phyloP scores from a whole-genome alignment of 768 basidiomycete species.

The Tylopilus sp. region DNA sequence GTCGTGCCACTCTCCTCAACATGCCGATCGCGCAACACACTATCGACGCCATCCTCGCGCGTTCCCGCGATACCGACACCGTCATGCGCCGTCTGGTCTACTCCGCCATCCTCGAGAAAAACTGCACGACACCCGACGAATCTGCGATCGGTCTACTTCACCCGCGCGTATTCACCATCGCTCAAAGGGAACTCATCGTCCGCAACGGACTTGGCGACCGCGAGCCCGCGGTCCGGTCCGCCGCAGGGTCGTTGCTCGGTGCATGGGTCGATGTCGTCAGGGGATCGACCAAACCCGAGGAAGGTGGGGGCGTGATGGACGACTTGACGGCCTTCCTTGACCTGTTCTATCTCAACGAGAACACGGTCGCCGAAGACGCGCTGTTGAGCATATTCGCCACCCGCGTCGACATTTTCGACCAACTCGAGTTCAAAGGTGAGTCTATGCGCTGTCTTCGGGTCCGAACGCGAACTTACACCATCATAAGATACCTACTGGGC shows the following conservation, averaged over 20 bases:
- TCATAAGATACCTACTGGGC: conserved; percentile 68
- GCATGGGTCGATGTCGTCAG: conserved; percentile 68
- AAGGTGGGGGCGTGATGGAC: conserved; percentile 34
- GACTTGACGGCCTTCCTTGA: conserved; percentile 47
- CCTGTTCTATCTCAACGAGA: conserved; percentile 58
- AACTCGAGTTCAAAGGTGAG: conserved; percentile 67
- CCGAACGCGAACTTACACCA: neutral
- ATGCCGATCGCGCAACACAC: conserved; percentile 56
- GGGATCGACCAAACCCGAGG: conserved; percentile 34
- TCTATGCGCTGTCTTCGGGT: neutral
- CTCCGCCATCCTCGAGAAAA: conserved; percentile 49
- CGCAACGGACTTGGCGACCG: conserved; percentile 85
- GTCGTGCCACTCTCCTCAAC: conserved; percentile 71
- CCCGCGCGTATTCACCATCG: conserved; percentile 60
- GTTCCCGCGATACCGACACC: conserved; percentile 78
- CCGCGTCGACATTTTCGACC: conserved; percentile 61
- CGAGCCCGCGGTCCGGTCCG: conserved; percentile 66
- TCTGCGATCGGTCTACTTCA: conserved; percentile 55
- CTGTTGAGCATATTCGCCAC: conserved; percentile 68
- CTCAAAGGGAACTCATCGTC: conserved; percentile 75
- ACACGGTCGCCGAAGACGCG: conserved; percentile 68
- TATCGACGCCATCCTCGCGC: conserved; percentile 63
- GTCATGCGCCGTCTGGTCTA: conserved; percentile 75
- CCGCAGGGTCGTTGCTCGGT: conserved; percentile 67
- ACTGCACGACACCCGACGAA: conserved; percentile 29